Percentiles rank a stretch among this genome's conserved stretches.
Conservation (phyloP, 345 rosid genomes). For the Erodium maritimum region DNA sequence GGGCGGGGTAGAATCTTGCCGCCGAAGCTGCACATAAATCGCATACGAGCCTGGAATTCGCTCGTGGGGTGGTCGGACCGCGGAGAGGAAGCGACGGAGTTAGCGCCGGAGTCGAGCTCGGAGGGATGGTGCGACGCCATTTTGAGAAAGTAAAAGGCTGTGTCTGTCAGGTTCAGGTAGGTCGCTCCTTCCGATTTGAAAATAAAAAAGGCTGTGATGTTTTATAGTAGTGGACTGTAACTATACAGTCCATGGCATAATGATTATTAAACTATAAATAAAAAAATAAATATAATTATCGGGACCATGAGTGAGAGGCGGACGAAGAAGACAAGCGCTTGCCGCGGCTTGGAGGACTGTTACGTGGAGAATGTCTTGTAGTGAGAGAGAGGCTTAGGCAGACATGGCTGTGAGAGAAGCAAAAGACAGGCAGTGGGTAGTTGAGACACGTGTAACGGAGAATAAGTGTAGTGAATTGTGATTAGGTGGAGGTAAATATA, state of each 20-base stretch:
- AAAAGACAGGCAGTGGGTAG: not conserved
- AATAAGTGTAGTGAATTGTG: too few relatives aligned
- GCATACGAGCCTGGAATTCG: constrained; percentile 33
- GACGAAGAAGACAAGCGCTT: too few relatives aligned
- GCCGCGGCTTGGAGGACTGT: not conserved
- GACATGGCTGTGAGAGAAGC: not conserved
- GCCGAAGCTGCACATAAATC: constrained; percentile 94
- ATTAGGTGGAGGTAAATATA: too few relatives aligned
- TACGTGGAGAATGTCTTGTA: not conserved
- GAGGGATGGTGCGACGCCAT: constrained; percentile 53
- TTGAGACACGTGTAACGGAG: too few relatives aligned
- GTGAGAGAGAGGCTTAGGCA: not conserved
- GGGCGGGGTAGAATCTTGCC: constrained; percentile 98
- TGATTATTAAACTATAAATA: not conserved
- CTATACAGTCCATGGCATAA: too few relatives aligned
- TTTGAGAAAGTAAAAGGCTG: too few relatives aligned
- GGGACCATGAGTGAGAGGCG: not conserved
- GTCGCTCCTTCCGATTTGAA: too few relatives aligned
- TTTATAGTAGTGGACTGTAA: too few relatives aligned
- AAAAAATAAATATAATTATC: not conserved
- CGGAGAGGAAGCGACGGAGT: constrained; percentile 66
- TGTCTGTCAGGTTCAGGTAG: too few relatives aligned
- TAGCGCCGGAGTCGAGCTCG: constrained; percentile 54
- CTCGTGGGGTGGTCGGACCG: constrained; percentile 44
- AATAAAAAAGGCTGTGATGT: too few relatives aligned